Conservation (phyloP, 2,329 filamentous ascomycete genomes). For the Boeremia lycopersici region DNA sequence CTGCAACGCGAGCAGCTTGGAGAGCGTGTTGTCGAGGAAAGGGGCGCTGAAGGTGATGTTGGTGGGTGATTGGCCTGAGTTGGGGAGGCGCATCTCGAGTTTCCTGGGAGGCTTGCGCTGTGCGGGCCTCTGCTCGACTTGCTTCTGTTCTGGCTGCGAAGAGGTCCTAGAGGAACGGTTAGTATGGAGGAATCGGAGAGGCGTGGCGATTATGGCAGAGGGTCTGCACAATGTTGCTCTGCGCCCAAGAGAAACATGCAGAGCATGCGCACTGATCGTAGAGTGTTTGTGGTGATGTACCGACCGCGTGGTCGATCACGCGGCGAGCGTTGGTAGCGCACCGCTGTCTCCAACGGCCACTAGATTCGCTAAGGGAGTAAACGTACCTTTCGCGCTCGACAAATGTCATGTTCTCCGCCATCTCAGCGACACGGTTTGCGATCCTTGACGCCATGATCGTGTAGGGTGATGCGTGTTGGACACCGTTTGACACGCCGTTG, state of each 20-base stretch:
- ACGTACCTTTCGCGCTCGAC: constrained; percentile 52
- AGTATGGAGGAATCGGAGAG: background rate
- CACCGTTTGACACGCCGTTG: constrained; percentile 38
- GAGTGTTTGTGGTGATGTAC: background rate
- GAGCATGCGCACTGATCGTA: background rate
- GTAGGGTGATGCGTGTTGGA: constrained; percentile 51
- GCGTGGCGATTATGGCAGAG: background rate
- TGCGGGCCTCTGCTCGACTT: constrained; percentile 26
- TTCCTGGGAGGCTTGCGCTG: constrained; percentile 53
- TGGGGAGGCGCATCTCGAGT: constrained; percentile 56
- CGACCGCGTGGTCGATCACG: constrained; percentile 4
- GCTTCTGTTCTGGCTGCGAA: constrained; percentile 30
- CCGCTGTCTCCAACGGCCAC: constrained; percentile 24
- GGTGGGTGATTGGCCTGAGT: constrained; percentile 40
- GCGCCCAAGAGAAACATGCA: background rate
- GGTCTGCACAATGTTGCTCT: background rate
- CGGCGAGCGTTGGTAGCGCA: constrained; percentile 16
- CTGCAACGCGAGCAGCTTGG: constrained; percentile 57
- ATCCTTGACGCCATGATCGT: constrained; percentile 58
- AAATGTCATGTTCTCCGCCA: constrained; percentile 60
- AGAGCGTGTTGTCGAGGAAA: constrained; percentile 59
- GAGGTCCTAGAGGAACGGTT: background rate
- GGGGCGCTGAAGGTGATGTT: constrained; percentile 58
- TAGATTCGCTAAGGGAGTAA: constrained; percentile 4
- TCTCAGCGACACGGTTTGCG: constrained; percentile 58